Conservation (phyloP, 1,284 basidiomycete genomes). For the Megacollybia platyphylla region DNA sequence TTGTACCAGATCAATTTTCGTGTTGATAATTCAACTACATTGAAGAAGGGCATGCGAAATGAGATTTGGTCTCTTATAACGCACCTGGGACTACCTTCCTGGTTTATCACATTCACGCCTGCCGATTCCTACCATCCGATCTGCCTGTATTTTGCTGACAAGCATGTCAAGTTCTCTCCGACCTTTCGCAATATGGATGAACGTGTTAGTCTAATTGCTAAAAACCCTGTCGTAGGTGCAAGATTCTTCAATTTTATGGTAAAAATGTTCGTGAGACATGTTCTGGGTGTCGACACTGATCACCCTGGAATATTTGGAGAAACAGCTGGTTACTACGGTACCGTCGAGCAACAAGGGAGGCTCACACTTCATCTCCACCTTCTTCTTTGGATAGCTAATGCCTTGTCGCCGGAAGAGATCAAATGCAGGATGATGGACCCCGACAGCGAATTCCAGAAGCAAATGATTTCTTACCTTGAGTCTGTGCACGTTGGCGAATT, state of each 20-base stretch:
- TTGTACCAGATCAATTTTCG: slow-evolving; percentile 17
- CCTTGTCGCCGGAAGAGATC: slow-evolving; percentile 9
- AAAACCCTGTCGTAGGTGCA: neutral
- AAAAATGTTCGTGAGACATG: too few relatives aligned
- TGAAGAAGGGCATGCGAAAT: slow-evolving; percentile 8
- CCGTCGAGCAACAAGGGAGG: too few relatives aligned
- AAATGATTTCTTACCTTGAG: too few relatives aligned
- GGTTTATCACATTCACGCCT: slow-evolving; percentile 21
- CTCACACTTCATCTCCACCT: too few relatives aligned
- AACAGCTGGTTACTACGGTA: too few relatives aligned
- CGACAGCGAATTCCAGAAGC: slow-evolving; percentile 7
- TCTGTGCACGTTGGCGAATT: neutral
- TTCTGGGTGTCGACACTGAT: too few relatives aligned
- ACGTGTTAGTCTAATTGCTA: neutral
- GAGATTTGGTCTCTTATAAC: neutral
- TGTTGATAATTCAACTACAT: slow-evolving; percentile 14
- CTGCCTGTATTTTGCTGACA: slow-evolving; percentile 13
- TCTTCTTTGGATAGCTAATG: slow-evolving; percentile 8
- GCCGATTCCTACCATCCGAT: slow-evolving; percentile 15
- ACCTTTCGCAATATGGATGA: too few relatives aligned
- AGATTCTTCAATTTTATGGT: too few relatives aligned
- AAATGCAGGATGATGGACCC: slow-evolving; percentile 11
- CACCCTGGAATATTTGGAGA: too few relatives aligned
- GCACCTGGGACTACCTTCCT: slow-evolving; percentile 15
- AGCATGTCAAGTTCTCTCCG: neutral